phyloP scores from a whole-genome alignment of 805 yeast species.

The Kuraishia floccosa region DNA sequence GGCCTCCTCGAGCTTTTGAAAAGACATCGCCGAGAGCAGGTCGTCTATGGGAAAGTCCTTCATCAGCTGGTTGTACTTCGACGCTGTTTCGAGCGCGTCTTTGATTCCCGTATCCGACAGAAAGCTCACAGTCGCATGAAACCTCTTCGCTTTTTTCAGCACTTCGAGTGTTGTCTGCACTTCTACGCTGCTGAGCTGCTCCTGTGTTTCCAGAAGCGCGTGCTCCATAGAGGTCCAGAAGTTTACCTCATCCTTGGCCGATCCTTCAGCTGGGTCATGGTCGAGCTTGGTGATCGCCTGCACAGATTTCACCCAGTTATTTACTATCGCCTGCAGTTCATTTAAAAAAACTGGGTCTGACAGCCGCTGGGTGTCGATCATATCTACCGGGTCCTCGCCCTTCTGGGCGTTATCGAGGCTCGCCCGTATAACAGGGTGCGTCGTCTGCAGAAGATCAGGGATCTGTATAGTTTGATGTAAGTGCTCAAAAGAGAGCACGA shows the following conservation, averaged over 20 bases:
- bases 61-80: constrained; percentile 49
- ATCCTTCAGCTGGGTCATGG: constrained; percentile 43
- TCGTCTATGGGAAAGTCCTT: constrained; percentile 62
- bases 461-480: constrained; percentile 55
- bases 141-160: constrained; percentile 61
- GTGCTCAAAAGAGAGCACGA: constrained; percentile 55
- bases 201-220: constrained; percentile 41
- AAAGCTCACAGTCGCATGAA: constrained; percentile 67
- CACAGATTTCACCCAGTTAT: constrained; percentile 61
- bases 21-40: constrained; percentile 32
- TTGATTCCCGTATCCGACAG: constrained; percentile 59
- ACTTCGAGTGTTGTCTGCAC: constrained; percentile 47
- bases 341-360: constrained; percentile 51
- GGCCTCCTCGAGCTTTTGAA: constrained; percentile 32
- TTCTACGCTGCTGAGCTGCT: constrained; percentile 44
- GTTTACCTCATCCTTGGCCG: constrained; percentile 51
- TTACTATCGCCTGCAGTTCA: constrained; percentile 55
- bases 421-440: constrained; percentile 39
- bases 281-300: constrained; percentile 42
- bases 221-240: constrained; percentile 72
- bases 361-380: constrained; percentile 13
- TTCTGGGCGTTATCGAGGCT: constrained; percentile 14
- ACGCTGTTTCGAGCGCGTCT: constrained; percentile 38
- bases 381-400: constrained; percentile 10
- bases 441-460: constrained; percentile 45